Percentiles rank a stretch among this genome's conserved stretches.
Evolutionary conservation across 352 stramenopile species (phyloP).

Genomic region (Globisporangium cystogenes): DNA sequence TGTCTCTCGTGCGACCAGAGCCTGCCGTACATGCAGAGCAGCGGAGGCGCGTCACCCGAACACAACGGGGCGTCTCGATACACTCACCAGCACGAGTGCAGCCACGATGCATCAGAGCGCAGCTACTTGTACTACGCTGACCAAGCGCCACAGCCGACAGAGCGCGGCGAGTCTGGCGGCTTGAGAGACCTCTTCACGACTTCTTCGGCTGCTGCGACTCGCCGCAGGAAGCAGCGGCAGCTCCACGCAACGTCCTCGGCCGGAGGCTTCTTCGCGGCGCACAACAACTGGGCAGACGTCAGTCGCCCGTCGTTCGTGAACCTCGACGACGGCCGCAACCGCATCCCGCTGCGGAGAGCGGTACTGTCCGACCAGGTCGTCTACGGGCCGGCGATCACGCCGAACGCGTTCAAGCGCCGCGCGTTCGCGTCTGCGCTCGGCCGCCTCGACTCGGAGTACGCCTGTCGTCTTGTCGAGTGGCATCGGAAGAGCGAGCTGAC

Average conservation of each 20-base stretch:
- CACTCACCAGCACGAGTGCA: constrained; percentile 5
- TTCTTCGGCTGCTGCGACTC: constrained; percentile 6
- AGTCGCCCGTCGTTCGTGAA: constrained; percentile 25
- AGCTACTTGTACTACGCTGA: not conserved
- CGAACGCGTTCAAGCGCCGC: constrained; percentile 22
- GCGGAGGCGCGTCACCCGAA: constrained; percentile 6
- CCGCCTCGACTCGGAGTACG: constrained; percentile 7
- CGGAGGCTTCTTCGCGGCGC: not conserved
- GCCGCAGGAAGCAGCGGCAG: constrained; percentile 12
- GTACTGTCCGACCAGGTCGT: constrained; percentile 56
- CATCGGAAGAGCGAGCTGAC: not conserved
- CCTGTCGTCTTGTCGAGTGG: not conserved
- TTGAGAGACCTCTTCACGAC: constrained; percentile 11
- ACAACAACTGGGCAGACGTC: constrained; percentile 14
- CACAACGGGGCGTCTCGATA: constrained; percentile 1
- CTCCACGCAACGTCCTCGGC: not conserved
- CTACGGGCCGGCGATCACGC: constrained; percentile 60
- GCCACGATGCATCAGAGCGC: not conserved
- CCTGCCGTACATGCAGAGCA: constrained; percentile 20
- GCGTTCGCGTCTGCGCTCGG: not conserved
- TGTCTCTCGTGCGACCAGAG: constrained; percentile 61
- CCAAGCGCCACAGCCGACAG: not conserved
- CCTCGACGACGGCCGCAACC: constrained; percentile 51
- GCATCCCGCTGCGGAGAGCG: constrained; percentile 44
- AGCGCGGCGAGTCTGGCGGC: not conserved